Conservation (phyloP, 2,329 filamentous ascomycete species). For the Metarhizium anisopliae region DNA sequence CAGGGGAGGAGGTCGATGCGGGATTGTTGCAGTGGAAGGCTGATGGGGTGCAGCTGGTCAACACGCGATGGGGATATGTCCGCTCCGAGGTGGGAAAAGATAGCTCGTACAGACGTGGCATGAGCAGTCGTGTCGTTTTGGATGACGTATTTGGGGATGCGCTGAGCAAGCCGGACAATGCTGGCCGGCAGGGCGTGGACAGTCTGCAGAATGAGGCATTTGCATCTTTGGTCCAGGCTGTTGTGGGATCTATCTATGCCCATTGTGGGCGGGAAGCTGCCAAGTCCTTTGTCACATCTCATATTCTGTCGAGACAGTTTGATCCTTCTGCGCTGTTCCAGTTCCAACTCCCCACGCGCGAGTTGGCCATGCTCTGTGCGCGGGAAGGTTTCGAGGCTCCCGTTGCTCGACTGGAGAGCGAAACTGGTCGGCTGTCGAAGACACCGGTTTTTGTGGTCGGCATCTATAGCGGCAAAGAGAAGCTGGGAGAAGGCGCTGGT, state of each 20-base stretch:
- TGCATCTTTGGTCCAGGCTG: conserved; percentile 70
- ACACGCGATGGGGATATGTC: conserved; percentile 41
- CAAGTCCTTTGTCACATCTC: conserved; percentile 73
- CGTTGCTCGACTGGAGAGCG: conserved; percentile 76
- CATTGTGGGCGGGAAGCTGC: conserved; percentile 72
- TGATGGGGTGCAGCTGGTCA: conserved; percentile 33
- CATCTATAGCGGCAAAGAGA: conserved; percentile 84
- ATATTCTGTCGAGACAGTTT: conserved; percentile 73
- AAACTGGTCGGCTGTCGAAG: conserved; percentile 78
- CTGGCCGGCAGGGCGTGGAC: conserved; percentile 33
- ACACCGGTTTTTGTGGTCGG: conserved; percentile 90
- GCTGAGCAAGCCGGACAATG: conserved; percentile 17
- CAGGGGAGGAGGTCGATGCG: conserved; percentile 85
- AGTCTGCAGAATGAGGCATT: conserved; percentile 68
- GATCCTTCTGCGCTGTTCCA: conserved; percentile 71
- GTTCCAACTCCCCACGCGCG: conserved; percentile 75
- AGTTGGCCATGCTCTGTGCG: conserved; percentile 74
- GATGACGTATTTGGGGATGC: conserved; percentile 78
- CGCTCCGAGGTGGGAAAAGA: conserved; percentile 40
- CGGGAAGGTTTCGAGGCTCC: conserved; percentile 84
- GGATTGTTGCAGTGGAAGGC: conserved; percentile 75
- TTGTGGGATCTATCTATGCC: conserved; percentile 77
- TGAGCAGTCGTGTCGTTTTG: conserved; percentile 69
- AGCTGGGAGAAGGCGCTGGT: conserved; percentile 84
- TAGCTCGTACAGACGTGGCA: conserved; percentile 49